Evolutionary conservation across 345 rosid species (phyloP), one percentile per base, ranked within the genome.

Genomic region (Eucalyptus regnans): DNA sequence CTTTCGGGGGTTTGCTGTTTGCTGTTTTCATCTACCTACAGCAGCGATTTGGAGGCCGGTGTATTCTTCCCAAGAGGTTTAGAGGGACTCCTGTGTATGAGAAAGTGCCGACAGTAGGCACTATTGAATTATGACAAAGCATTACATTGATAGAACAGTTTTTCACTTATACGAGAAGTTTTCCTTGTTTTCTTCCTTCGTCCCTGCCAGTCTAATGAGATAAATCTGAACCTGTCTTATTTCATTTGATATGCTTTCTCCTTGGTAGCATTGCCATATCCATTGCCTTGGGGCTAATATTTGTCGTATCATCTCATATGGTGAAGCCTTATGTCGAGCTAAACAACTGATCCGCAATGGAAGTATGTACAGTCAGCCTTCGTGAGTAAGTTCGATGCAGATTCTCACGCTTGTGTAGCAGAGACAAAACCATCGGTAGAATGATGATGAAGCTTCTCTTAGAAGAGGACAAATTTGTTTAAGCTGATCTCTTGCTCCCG

Each of bases 11-110:
- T 83, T 52, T 96, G 90, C 56, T 96, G 87, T 95, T 95, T 10
- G 94, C 96, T 44, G 89, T 89, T 60, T 76, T 96, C 33, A 41
- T 97, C 64, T 96, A 92, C 94, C 89, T 95, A 92, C 99, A 96
- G 93, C 99, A 97, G 94, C 91, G 89, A 83, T 93, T 87, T 56
- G 96, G 98, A 23, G 99, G 98, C 48, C 89, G 92, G 20, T 92
- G 94, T 90, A 62, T 97, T 86, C 87, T 97, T 90, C 96, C 96
- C 9, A 92, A 83, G 95, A 93, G 95, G 86, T 94, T 94, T 87
- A 89, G 91, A 88, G 92, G 76, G 80, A 92, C 90, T 86, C 76
- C 88, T 85, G 94, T 58, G 2, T 96, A 96, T 87, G 96, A 96
- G 93, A 96, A 93, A 90, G 95, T 97, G 71, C 92, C 95, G 48